These are phyloP conservation scores for Cryphonectria japonica DNA, from an alignment of 2,329 filamentous ascomycete species.

Conservation along the genomic window DNA sequence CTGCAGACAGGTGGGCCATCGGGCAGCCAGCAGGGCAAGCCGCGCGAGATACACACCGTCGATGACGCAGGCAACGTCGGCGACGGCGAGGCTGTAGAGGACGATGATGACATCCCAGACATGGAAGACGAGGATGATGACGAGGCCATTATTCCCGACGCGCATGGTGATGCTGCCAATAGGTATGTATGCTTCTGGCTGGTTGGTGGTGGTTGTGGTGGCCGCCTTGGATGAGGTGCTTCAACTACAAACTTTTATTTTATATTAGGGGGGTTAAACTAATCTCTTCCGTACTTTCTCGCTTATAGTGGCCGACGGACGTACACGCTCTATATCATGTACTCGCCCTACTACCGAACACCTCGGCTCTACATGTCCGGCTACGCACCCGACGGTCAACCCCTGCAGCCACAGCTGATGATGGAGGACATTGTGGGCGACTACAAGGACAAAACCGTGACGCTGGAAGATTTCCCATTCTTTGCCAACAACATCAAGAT, in stretches of 20 bases:
- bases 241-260: too few relatives aligned
- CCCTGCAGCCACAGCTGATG: conserved; percentile 42
- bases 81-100: conserved; percentile 67
- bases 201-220: background rate
- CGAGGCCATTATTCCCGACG: conserved; percentile 91
- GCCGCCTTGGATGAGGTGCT: background rate
- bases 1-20: conserved; percentile 81
- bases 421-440: conserved; percentile 47
- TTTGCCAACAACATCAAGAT: conserved; percentile 92
- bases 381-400: conserved; percentile 75
- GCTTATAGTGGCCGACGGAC: conserved; percentile 73
- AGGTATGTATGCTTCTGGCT: conserved; percentile 41
- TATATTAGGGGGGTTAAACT: background rate
- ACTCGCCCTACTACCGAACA: conserved; percentile 94
- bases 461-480: conserved; percentile 95
- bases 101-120: conserved; percentile 85
- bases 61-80: conserved; percentile 88
- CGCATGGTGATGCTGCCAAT: conserved; percentile 51
- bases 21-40: conserved; percentile 75
- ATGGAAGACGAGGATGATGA: conserved; percentile 99
- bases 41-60: conserved; percentile 81
- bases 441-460: conserved; percentile 79
- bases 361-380: conserved; percentile 94
- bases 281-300: conserved; percentile 24
- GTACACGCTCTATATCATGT: conserved; percentile 99